Percentiles rank a stretch among this genome's conserved stretches.
phyloP scores from a whole-genome alignment of 2,329 filamentous ascomycete genomes.

The Fusarium poae region DNA sequence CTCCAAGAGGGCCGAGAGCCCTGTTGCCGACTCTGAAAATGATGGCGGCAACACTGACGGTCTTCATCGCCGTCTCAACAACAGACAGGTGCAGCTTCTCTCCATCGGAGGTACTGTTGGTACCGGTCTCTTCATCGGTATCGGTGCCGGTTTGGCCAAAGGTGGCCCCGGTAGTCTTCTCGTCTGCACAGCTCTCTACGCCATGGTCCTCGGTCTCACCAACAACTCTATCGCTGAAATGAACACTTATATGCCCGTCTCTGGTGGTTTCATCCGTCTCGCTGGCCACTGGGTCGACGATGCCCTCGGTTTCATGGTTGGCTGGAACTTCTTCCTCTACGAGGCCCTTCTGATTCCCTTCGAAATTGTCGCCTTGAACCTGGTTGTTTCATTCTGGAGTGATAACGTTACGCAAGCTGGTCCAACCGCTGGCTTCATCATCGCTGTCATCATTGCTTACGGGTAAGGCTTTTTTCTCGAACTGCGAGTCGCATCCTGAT shows the following conservation, averaged over 20 bases:
- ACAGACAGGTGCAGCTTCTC: conserved; percentile 41
- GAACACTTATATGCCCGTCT: conserved; percentile 43
- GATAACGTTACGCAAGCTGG: conserved; percentile 32
- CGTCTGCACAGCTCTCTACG: conserved; percentile 39
- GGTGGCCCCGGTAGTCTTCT: conserved; percentile 38
- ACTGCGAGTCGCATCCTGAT: conserved; percentile 36
- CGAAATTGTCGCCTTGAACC: conserved; percentile 51
- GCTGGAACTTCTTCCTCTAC: conserved; percentile 54
- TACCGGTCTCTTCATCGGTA: conserved; percentile 40
- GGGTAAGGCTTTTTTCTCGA: conserved; percentile 35
- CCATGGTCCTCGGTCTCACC: conserved; percentile 39
- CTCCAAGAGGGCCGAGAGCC: conserved; percentile 30
- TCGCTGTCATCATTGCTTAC: conserved; percentile 39
- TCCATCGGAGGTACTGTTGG: conserved; percentile 39
- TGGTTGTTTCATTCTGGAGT: conserved; percentile 52
- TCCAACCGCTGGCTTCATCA: conserved; percentile 50
- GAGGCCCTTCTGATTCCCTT: conserved; percentile 53
- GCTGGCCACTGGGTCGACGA: conserved; percentile 42
- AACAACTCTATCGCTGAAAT: conserved; percentile 45
- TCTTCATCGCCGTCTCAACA: conserved; percentile 43
- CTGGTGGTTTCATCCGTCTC: conserved; percentile 41
- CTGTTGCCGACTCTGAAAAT: conserved; percentile 1
- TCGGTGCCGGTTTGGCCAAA: conserved; percentile 40
- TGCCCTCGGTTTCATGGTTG: conserved; percentile 45
- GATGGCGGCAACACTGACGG: conserved; percentile 32